These are phyloP conservation scores for Saposhnikovia divaricata DNA, from an alignment of 129 eudicot genomes.

Conservation along the genomic window DNA sequence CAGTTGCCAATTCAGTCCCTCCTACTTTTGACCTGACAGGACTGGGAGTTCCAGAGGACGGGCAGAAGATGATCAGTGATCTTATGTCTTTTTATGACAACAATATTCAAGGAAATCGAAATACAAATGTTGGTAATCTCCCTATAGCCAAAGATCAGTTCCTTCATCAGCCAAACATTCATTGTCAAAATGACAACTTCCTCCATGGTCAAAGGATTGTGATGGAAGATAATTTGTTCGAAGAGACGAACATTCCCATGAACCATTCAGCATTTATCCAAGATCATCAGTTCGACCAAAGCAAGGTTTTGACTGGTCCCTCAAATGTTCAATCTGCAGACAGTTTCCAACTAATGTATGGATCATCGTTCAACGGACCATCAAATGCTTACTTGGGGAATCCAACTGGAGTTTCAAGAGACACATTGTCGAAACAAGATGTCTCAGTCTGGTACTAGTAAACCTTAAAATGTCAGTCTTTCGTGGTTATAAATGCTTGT, in stretches of 20 bases:
- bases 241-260: conserved; percentile 24
- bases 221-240: conserved; percentile 23
- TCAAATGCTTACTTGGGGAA: conserved; percentile 20
- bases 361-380: conserved; percentile 28
- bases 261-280: conserved; percentile 15
- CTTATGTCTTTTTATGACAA: conserved; percentile 60
- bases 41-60: conserved; percentile 70
- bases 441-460: conserved; percentile 43
- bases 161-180: conserved; percentile 28
- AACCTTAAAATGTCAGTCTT: background rate
- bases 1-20: conserved; percentile 10
- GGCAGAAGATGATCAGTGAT: conserved; percentile 59
- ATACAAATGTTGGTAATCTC: conserved; percentile 12
- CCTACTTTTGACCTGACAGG: conserved; percentile 38
- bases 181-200: conserved; percentile 32
- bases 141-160: conserved; percentile 23
- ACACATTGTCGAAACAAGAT: conserved; percentile 30
- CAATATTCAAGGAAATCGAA: conserved; percentile 44
- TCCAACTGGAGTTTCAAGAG: conserved; percentile 19
- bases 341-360: conserved; percentile 39
- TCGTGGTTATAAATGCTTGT: background rate
- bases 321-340: conserved; percentile 29
- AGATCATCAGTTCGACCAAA: conserved; percentile 30
- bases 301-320: conserved; percentile 28
- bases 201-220: conserved; percentile 27